Conservation (phyloP, 345 rosid genomes). For the Eucalyptus shirleyi region DNA sequence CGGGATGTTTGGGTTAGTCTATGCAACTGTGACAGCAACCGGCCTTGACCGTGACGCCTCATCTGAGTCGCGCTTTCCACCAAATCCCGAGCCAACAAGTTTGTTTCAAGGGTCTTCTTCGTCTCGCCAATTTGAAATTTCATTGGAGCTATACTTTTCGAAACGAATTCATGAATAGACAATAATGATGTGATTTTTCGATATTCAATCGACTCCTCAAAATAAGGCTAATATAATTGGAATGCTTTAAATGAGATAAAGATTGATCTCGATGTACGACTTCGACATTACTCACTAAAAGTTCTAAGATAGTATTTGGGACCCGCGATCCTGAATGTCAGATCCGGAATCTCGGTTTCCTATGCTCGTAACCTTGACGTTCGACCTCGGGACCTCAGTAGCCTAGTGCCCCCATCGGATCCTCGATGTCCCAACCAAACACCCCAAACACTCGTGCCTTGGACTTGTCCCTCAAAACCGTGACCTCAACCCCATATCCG, state of each 20-base stretch:
- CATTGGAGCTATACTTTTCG: neutral
- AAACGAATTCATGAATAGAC: neutral
- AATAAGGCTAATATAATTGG: fast-evolving
- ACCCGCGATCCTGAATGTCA: neutral
- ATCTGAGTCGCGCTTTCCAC: neutral
- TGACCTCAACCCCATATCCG: neutral
- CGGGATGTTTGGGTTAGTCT: neutral
- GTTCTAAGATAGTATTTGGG: neutral
- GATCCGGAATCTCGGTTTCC: neutral
- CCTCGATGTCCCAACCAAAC: neutral
- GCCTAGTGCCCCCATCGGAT: neutral
- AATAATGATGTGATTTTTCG: neutral
- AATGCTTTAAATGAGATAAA: neutral
- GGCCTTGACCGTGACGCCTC: neutral
- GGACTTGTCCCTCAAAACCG: neutral
- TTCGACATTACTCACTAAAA: neutral
- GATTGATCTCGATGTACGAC: neutral
- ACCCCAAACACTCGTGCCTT: neutral
- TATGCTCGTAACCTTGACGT: neutral
- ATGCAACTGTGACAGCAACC: neutral
- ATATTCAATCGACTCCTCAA: neutral
- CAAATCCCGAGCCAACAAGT: neutral
- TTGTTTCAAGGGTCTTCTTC: neutral
- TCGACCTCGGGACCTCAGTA: no score
- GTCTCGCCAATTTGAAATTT: neutral